Conservation (phyloP, 2,329 filamentous ascomycete genomes). For the Rutstroemia sp. region DNA sequence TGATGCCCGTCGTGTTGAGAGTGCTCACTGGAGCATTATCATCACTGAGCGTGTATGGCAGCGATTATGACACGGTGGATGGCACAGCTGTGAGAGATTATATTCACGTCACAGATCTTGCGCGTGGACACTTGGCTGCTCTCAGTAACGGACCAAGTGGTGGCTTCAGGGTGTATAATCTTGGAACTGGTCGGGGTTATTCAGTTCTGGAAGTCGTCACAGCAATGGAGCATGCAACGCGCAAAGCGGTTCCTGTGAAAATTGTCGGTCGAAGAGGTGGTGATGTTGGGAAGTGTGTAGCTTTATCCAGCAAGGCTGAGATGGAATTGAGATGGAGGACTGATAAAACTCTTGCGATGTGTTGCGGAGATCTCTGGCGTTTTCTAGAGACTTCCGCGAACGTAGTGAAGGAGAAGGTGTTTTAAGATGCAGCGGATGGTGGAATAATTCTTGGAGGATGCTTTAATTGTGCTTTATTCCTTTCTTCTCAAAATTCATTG, state of each 20-base stretch:
- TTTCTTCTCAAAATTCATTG: too few relatives aligned
- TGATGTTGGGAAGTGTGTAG: slow-evolving; percentile 39
- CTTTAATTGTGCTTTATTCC: not conserved
- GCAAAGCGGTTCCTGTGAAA: slow-evolving; percentile 32
- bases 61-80: slow-evolving; percentile 57
- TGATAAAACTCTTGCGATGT: slow-evolving; percentile 21
- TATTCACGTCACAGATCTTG: slow-evolving; percentile 60
- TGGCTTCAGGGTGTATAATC: slow-evolving; percentile 39
- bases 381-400: slow-evolving; percentile 13
- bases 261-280: slow-evolving; percentile 34
- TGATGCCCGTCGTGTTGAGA: slow-evolving; percentile 56
- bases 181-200: slow-evolving; percentile 39
- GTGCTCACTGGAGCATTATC: slow-evolving; percentile 48
- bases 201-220: slow-evolving; percentile 38
- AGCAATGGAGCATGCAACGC: slow-evolving; percentile 33
- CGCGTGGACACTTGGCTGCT: slow-evolving; percentile 56
- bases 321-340: slow-evolving; percentile 38
- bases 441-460: not conserved
- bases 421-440: not conserved
- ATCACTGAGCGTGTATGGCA: slow-evolving; percentile 54
- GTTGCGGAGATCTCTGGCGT: slow-evolving; percentile 21
- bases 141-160: slow-evolving; percentile 29
- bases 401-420: too few relatives aligned
- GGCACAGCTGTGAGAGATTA: slow-evolving; percentile 62
- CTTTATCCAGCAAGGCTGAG: slow-evolving; percentile 33